Conservation (phyloP, 1,139 yeast genomes). For the Magnusiomyces tetraspermus region DNA sequence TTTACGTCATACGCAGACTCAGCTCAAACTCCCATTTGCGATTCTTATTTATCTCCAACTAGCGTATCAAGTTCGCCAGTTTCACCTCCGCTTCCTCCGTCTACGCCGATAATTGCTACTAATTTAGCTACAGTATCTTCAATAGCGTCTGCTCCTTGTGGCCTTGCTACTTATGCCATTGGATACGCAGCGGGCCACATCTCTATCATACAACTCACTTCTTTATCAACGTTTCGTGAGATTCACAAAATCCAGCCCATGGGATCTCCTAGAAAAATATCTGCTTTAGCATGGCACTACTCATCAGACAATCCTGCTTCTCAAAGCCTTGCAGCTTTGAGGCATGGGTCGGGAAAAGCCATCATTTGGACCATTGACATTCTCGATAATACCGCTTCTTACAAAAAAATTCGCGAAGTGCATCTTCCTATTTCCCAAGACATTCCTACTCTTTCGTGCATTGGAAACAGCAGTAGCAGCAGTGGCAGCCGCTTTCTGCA, state of each 20-base stretch:
- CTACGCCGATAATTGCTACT: background rate
- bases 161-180: constrained; percentile 12
- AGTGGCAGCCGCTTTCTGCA: constrained; percentile 8
- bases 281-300: constrained; percentile 15
- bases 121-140: constrained; percentile 8
- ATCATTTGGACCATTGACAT: constrained; percentile 13
- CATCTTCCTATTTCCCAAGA: constrained; percentile 11
- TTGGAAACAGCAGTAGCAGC: background rate
- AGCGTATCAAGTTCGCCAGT: background rate
- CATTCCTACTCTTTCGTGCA: constrained; percentile 6
- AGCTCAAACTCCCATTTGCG: background rate
- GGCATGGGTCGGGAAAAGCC: constrained; percentile 11
- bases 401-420: constrained; percentile 12
- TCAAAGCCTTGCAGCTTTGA: constrained; percentile 13
- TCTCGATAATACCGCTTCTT: constrained; percentile 3
- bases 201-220: constrained; percentile 5
- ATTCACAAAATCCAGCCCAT: constrained; percentile 4
- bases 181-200: constrained; percentile 14
- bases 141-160: constrained; percentile 15
- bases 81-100: background rate
- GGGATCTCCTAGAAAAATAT: constrained; percentile 9
- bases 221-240: constrained; percentile 1
- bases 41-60: background rate
- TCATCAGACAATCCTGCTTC: constrained; percentile 8
- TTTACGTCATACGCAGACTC: background rate